Percentiles rank a stretch among this genome's conserved stretches.
phyloP scores from a whole-genome alignment of 495 filamentous ascomycete species.

The Lophiotrema nucula region DNA sequence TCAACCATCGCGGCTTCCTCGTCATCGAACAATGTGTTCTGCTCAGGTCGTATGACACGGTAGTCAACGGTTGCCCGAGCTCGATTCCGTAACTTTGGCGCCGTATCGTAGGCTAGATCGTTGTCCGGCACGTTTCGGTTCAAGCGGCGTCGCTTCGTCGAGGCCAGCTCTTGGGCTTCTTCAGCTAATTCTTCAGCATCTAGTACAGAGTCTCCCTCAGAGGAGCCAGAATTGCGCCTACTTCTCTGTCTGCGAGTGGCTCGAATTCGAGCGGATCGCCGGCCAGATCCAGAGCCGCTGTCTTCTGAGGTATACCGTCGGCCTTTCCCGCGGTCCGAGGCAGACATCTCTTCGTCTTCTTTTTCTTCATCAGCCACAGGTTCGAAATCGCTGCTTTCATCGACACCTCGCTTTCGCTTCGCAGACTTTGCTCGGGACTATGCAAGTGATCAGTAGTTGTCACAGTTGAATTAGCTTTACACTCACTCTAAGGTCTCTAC shows the following conservation, averaged over 20 bases:
- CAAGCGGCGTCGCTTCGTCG: constrained; percentile 55
- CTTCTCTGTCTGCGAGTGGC: constrained; percentile 51
- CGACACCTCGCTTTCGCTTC: constrained; percentile 42
- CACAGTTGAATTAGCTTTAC: too few species aligned
- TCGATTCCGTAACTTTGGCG: constrained; percentile 39
- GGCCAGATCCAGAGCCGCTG: constrained; percentile 38
- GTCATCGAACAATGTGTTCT: constrained; percentile 69
- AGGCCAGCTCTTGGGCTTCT: constrained; percentile 66
- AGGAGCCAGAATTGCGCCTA: constrained; percentile 52
- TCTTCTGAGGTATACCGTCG: constrained; percentile 40
- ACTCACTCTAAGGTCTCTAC: constrained; percentile 31
- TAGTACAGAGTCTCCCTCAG: constrained; percentile 47
- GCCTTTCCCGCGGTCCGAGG: constrained; percentile 48
- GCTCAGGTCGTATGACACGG: constrained; percentile 72
- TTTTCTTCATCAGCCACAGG: constrained; percentile 64
- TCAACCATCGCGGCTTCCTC: constrained; percentile 62
- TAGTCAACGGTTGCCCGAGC: constrained; percentile 55
- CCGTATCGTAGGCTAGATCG: constrained; percentile 48
- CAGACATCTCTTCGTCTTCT: constrained; percentile 63
- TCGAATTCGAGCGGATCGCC: constrained; percentile 52
- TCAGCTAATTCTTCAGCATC: constrained; percentile 45
- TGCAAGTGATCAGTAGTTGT: not conserved
- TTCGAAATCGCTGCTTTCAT: constrained; percentile 87
- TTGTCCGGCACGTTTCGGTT: constrained; percentile 29
- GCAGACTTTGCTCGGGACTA: constrained; percentile 39